Evolutionary conservation across 2,329 filamentous ascomycete species (phyloP).

Genomic region (Pleurostoma richardsiae): DNA sequence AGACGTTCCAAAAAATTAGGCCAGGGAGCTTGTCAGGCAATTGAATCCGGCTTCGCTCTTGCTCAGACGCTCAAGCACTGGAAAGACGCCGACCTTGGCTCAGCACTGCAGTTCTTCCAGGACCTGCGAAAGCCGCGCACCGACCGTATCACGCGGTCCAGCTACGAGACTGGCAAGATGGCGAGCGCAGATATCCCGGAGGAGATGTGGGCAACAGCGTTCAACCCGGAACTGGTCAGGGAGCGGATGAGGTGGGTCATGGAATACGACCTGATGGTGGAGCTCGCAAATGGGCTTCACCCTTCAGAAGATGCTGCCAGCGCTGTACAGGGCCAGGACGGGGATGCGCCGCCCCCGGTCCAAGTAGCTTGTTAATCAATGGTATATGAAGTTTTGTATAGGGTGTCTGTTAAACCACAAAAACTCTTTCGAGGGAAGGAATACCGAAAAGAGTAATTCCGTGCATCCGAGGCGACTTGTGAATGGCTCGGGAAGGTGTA

Average conservation of each 20-base stretch:
- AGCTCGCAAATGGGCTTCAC: conserved; percentile 10
- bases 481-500: too few species aligned
- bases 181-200: conserved; percentile 25
- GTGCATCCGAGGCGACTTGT: too few species aligned
- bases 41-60: conserved; percentile 25
- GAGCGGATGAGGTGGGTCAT: conserved; percentile 29
- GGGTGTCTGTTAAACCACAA: too few species aligned
- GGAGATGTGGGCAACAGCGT: conserved; percentile 16
- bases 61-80: conserved; percentile 22
- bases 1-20: conserved; percentile 9
- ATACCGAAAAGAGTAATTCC: too few species aligned
- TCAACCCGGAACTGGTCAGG: conserved; percentile 17
- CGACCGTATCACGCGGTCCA: conserved; percentile 24
- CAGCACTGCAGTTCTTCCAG: conserved; percentile 26
- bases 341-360: background rate
- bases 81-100: conserved; percentile 17
- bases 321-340: background rate
- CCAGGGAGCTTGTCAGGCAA: conserved; percentile 26
- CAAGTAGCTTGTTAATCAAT: background rate
- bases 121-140: conserved; percentile 27
- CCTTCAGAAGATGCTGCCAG: background rate
- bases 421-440: too few species aligned
- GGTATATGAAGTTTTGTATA: background rate
- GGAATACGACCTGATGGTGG: conserved; percentile 25
- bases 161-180: conserved; percentile 26